Evolutionary conservation across 805 yeast genomes (phyloP).

Genomic region (Sugiyamaella lignohabitans): DNA sequence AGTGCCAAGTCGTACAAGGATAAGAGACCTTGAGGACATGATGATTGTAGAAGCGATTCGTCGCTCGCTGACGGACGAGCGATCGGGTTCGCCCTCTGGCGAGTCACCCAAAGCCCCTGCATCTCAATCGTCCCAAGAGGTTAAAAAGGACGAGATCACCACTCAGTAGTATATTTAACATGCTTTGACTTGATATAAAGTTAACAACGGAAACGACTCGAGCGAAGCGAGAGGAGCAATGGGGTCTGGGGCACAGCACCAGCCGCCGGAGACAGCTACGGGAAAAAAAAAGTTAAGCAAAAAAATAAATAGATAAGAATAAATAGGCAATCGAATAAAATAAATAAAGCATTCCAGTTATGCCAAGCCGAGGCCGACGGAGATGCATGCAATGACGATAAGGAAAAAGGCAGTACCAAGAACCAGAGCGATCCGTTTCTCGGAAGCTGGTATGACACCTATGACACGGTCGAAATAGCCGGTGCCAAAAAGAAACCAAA

Average conservation of each 20-base stretch:
- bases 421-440: conserved; percentile 29
- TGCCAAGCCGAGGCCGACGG: conserved; percentile 45
- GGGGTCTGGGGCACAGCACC: not conserved
- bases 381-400: conserved; percentile 37
- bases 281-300: too few species aligned
- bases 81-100: not conserved
- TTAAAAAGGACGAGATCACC: not conserved
- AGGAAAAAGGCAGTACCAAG: conserved; percentile 25
- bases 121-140: not conserved
- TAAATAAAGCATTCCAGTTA: too few species aligned
- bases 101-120: not conserved
- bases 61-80: conserved; percentile 42
- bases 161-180: too few species aligned
- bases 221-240: not conserved
- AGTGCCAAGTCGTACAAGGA: conserved; percentile 6
- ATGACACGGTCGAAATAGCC: conserved; percentile 32
- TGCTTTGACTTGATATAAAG: too few species aligned
- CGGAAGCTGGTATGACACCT: conserved; percentile 29
- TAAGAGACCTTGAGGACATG: conserved; percentile 53
- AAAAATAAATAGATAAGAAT: not conserved
- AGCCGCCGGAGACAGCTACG: not conserved
- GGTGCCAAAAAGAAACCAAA: conserved; percentile 34
- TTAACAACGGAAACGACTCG: too few species aligned
- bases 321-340: not conserved
- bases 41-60: conserved; percentile 83